Conservation (phyloP, 257 asterid genomes). For the Plantago ovata region DNA sequence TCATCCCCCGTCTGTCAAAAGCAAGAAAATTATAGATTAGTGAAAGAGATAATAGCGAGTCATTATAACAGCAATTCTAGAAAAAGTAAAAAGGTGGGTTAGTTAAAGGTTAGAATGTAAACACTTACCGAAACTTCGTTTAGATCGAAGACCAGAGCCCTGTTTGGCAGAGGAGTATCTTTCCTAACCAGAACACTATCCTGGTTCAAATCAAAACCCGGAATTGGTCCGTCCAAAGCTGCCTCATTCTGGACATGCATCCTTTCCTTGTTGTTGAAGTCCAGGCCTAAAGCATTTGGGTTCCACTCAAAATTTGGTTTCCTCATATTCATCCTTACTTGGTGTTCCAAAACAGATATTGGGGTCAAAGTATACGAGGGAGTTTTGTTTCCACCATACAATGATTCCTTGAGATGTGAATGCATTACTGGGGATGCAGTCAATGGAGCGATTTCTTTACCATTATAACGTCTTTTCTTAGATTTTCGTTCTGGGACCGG, state of each 20-base stretch:
- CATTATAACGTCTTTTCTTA: constrained; percentile 30
- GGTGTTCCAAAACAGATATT: constrained; percentile 27
- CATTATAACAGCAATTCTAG: not conserved
- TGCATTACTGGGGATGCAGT: constrained; percentile 12
- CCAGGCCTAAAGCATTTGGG: constrained; percentile 20
- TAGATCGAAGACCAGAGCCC: constrained; percentile 74
- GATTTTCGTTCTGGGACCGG: constrained; percentile 41
- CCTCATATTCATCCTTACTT: constrained; percentile 27
- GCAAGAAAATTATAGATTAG: constrained; percentile 1
- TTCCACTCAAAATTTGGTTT: constrained; percentile 20
- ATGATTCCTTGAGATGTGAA: constrained; percentile 25
- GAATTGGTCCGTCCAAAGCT: constrained; percentile 16
- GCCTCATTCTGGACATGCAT: constrained; percentile 23
- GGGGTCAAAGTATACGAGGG: not conserved
- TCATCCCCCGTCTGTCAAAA: constrained; percentile 62
- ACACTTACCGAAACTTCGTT: constrained; percentile 68
- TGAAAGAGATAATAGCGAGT: too few relatives aligned
- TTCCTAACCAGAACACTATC: constrained; percentile 34
- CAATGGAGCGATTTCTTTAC: constrained; percentile 29
- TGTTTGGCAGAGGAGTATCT: constrained; percentile 36
- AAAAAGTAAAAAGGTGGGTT: not conserved
- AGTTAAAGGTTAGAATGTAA: not conserved
- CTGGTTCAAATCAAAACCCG: constrained; percentile 51
- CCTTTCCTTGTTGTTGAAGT: constrained; percentile 42
- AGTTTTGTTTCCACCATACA: constrained; percentile 29